Conservation (phyloP, 371 early-diverging fungal species). For the Mucor plumbeus region DNA sequence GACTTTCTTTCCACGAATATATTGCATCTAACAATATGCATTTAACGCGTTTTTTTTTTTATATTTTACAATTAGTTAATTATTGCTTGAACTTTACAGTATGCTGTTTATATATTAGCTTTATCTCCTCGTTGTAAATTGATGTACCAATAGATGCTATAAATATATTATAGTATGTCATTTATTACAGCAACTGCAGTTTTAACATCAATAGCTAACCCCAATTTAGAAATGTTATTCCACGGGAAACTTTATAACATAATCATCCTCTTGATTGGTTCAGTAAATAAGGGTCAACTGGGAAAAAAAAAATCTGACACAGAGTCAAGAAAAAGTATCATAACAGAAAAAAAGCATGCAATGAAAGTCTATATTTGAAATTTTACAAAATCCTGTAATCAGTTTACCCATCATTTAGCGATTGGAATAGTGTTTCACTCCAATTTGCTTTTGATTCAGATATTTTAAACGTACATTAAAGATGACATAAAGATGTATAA, state of each 20-base stretch:
- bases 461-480: not conserved
- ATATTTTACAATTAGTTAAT: too few relatives aligned
- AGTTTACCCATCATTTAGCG: too few relatives aligned
- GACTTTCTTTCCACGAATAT: too few relatives aligned
- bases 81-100: too few relatives aligned
- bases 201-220: not conserved
- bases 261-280: not conserved
- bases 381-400: too few relatives aligned
- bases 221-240: not conserved
- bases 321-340: not conserved
- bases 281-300: not conserved
- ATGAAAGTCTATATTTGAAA: too few relatives aligned
- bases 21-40: not conserved
- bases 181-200: not conserved
- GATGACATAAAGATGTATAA: not conserved
- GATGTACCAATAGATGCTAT: too few relatives aligned
- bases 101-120: too few relatives aligned
- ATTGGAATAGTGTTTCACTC: too few relatives aligned
- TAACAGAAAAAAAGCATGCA: not conserved
- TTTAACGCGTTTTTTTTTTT: too few relatives aligned
- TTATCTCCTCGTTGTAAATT: too few relatives aligned
- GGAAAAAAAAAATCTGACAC: not conserved
- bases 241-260: slow-evolving; percentile 5
- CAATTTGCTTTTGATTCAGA: too few relatives aligned
- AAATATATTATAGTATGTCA: not conserved